Percentiles rank a stretch among this genome's conserved stretches.
Evolutionary conservation across 495 filamentous ascomycete species (phyloP).

Genomic region (Penicillium robsamsonii): DNA sequence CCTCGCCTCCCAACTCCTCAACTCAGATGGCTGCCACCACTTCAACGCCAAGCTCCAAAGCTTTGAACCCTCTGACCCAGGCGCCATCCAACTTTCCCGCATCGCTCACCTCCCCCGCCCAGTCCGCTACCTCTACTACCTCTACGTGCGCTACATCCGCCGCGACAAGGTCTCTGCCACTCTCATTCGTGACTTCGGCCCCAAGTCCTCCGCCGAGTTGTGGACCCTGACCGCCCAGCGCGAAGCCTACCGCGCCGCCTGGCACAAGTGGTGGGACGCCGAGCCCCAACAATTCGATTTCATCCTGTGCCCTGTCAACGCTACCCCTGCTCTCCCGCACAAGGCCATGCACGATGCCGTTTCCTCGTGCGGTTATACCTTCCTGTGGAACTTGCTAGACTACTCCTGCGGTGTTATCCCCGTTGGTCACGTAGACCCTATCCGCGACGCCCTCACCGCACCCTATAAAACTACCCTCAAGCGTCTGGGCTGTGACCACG

Average conservation of each 20-base stretch:
- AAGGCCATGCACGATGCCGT: slow-evolving; percentile 84
- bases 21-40: slow-evolving; percentile 81
- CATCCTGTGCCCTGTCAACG: slow-evolving; percentile 81
- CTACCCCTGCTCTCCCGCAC: slow-evolving; percentile 86
- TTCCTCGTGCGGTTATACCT: slow-evolving; percentile 89
- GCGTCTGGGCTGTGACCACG: slow-evolving; percentile 55
- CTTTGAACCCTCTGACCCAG: slow-evolving; percentile 79
- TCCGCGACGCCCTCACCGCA: slow-evolving; percentile 60
- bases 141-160: slow-evolving; percentile 80
- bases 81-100: slow-evolving; percentile 68
- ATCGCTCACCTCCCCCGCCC: slow-evolving; percentile 72
- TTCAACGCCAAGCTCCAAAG: slow-evolving; percentile 72
- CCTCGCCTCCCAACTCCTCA: slow-evolving; percentile 82
- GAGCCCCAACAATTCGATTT: slow-evolving; percentile 67
- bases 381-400: slow-evolving; percentile 92
- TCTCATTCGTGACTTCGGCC: slow-evolving; percentile 67
- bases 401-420: slow-evolving; percentile 85
- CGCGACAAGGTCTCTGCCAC: slow-evolving; percentile 76
- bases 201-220: slow-evolving; percentile 68
- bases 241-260: slow-evolving; percentile 72
- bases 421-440: slow-evolving; percentile 76
- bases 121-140: slow-evolving; percentile 81
- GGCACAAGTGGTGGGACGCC: slow-evolving; percentile 81
- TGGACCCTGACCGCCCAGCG: slow-evolving; percentile 78
- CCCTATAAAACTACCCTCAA: slow-evolving; percentile 50